A percentile compares a stretch with the other conserved stretches of the same genome.
Conservation (phyloP, 2,329 filamentous ascomycete genomes). For the Teratosphaeriaceae sp. region DNA sequence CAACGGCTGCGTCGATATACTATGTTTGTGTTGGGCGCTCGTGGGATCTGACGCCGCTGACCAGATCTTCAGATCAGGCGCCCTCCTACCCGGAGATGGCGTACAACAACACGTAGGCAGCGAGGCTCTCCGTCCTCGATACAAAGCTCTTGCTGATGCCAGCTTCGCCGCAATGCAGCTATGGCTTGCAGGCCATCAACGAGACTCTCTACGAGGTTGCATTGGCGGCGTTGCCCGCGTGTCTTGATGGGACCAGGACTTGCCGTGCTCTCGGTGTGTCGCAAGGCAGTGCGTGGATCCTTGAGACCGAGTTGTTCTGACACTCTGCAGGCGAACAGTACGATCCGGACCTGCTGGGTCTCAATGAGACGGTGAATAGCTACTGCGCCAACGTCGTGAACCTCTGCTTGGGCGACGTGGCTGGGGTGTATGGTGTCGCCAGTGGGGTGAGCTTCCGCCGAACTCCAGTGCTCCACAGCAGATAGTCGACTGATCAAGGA, state of each 20-base stretch:
- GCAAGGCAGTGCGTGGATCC: too few relatives aligned
- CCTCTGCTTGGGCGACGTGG: conserved; percentile 14
- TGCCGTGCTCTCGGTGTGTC: conserved; percentile 47
- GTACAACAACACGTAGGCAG: conserved; percentile 55
- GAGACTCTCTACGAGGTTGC: conserved; percentile 32
- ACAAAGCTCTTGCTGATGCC: too few relatives aligned
- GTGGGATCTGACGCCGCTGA: background rate
- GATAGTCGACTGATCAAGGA: too few relatives aligned
- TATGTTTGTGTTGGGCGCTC: conserved; percentile 22
- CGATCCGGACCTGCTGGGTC: conserved; percentile 44
- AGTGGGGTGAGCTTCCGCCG: too few relatives aligned
- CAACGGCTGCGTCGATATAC: conserved; percentile 62
- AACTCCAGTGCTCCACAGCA: too few relatives aligned
- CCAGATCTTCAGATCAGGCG: conserved; percentile 46
- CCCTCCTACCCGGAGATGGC: conserved; percentile 51
- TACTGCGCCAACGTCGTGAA: conserved; percentile 32
- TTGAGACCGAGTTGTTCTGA: too few relatives aligned
- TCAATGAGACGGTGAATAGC: conserved; percentile 32
- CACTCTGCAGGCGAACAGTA: too few relatives aligned
- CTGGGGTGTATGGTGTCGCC: conserved; percentile 8
- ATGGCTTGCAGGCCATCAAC: conserved; percentile 51
- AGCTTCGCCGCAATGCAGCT: too few relatives aligned
- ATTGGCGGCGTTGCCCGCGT: conserved; percentile 47
- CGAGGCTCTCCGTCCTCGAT: too few relatives aligned
- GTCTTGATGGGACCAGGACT: conserved; percentile 40